Evolutionary conservation across 1,284 basidiomycete species (phyloP), one percentile per base, ranked within the genome.

Genomic region (Rugiboletus extremiorientalis): DNA sequence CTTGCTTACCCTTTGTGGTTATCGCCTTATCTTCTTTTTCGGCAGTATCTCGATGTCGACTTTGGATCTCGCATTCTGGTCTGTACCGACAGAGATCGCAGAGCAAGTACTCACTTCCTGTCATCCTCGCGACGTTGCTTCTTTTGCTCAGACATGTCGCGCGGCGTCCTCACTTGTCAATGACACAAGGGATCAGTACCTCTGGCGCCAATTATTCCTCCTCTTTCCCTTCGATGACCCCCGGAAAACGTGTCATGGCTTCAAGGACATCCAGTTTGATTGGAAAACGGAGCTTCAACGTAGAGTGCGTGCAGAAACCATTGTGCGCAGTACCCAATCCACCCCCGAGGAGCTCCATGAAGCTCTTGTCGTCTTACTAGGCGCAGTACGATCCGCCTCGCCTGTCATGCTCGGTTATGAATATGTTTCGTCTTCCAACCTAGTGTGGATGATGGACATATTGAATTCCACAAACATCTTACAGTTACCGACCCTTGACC

Each of bases 161-260:
- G 63, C 70, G 14, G 79, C 82, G 18, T 73, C 73, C 60, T 64
- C 67, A 30, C 71, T 87, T 47, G 77, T 86, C 38, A 82, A 84
- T 63, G 68, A 75, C 33, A 59, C 75, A 38, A 60, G 74, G 25
- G 83, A 86, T 70, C 79, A 82, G 52, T 81, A 81, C 65, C 77
- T 89, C 41, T 89, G 86, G 86, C 82, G 84, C 46, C 74, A 80
- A 52, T 74, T 89, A 28, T 86, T 84, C 71, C 78, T 86, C 33
- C 58, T 68, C 27, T 72, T 73, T 38, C 77, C 79, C 18, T 88
- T 86, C 66, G 87, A 89, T 63, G 81, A 86, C 64, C 84, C 82
- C n/a, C 76, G 79, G 27, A 63, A 68, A 45, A 66, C 70, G 14
- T 41, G 64, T 18, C 54, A 60, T 25, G 56, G 49, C 45, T 54